Evolutionary conservation across 148 eudicot species (phyloP), one percentile per base, ranked within the genome.

Genomic region (Arctostaphylos glauca): DNA sequence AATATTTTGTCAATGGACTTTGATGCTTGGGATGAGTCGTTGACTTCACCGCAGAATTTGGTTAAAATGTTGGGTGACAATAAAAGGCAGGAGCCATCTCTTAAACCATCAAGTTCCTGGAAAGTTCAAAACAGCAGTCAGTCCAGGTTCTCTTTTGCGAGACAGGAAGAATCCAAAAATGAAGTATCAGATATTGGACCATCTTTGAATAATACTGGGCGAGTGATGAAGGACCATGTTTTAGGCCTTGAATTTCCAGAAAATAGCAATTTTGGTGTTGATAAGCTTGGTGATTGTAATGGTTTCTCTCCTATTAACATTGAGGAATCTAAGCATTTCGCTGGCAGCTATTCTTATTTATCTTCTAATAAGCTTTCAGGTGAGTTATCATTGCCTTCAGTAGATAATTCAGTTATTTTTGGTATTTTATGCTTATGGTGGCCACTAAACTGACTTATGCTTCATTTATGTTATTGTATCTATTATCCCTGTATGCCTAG

Each of bases 81-180:
- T 87, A 92, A 92, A 79, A 89, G 84, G 78, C 90, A 74, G 38
- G 91, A 92, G 84, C 89, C 85, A 48, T 84, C 92, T 19, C 70
- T 81, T 38, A 88, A 87, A 54, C 76, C 79, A 46, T 83, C 93
- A 25, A 89, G 84, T 83, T 85, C 97, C 31, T 81, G 94, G 90
- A 94, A 88, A 88, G 84, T 77, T 71, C 97, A 91, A 85, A 89
- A 76, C 67, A 93, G 89, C 91, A 91, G 88, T 80, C 97, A 97
- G 81, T 97, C 99, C 60, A 93, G 97, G 85, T 97, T 96, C 87
- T 94, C 98, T 53, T 97, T 97, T 92, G 99, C 98, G 43, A 94
- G 99, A 84, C 93, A 95, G 85, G 97, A 92, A 25, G 93, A 94
- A 70, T 62, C 84, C 52, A 84, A 76, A 59, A 86, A 85, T 83